Percentiles rank a stretch among this genome's conserved stretches.
Conservation (phyloP, 1,284 basidiomycete genomes). For the Tylopilus orsonianus region DNA sequence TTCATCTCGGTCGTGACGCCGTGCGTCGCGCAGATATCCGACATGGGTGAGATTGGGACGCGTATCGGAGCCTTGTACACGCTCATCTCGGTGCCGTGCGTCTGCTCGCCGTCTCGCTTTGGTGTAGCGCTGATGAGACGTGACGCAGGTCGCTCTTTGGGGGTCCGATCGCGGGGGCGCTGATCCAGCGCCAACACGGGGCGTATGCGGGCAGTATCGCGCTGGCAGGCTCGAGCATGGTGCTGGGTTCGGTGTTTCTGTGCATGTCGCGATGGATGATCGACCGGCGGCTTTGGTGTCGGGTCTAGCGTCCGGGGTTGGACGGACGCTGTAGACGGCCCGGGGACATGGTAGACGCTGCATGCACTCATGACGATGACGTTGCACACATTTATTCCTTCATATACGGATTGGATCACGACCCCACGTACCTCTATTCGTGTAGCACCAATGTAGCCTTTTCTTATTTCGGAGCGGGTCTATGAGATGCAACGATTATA, state of each 20-base stretch:
- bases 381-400: neutral
- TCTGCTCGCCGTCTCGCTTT: slow-evolving; percentile 19
- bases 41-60: slow-evolving; percentile 53
- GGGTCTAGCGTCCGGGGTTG: too few species aligned
- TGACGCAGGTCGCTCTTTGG: slow-evolving; percentile 53
- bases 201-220: slow-evolving; percentile 52
- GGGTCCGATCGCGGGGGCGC: slow-evolving; percentile 56
- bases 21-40: slow-evolving; percentile 62
- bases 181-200: slow-evolving; percentile 45
- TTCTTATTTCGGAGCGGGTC: slow-evolving; percentile 17
- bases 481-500: slow-evolving; percentile 31
- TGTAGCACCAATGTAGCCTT: slow-evolving; percentile 33
- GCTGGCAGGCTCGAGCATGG: slow-evolving; percentile 56
- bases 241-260: slow-evolving; percentile 56
- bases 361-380: neutral
- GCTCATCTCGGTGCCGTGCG: slow-evolving; percentile 65
- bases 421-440: slow-evolving; percentile 15
- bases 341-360: too few species aligned
- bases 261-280: slow-evolving; percentile 48
- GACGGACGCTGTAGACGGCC: too few species aligned
- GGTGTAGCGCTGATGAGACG: neutral
- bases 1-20: slow-evolving; percentile 63
- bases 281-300: slow-evolving; percentile 38
- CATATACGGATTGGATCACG: slow-evolving; percentile 16
- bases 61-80: slow-evolving; percentile 62